Evolutionary conservation across 768 basidiomycete species (phyloP).

Genomic region (Boletus fagicola): DNA sequence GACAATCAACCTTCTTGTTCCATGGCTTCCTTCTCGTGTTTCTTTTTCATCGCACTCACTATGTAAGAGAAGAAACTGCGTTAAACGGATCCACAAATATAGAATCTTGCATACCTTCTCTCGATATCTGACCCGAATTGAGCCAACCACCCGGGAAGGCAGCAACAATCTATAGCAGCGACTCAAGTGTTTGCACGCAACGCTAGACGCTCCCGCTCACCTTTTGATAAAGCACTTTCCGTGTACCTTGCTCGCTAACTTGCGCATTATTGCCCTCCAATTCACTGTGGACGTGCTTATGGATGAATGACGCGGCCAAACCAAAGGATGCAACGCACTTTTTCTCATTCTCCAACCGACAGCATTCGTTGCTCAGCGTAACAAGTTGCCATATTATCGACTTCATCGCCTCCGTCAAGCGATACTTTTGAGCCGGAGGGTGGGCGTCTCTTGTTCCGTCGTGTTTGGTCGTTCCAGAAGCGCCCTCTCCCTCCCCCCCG

Average conservation of each 20-base stretch:
- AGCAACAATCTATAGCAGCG: slow-evolving; percentile 56
- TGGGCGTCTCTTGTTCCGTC: slow-evolving; percentile 43
- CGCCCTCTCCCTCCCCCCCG: slow-evolving; percentile 27
- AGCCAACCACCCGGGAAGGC: slow-evolving; percentile 85
- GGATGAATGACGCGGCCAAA: neutral
- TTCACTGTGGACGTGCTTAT: slow-evolving; percentile 30
- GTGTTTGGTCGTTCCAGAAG: slow-evolving; percentile 20
- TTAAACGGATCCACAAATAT: neutral
- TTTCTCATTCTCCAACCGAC: slow-evolving; percentile 64
- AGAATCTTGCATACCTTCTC: slow-evolving; percentile 62
- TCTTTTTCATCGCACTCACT: slow-evolving; percentile 89
- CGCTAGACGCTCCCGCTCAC: slow-evolving; percentile 32
- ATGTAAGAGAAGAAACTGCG: neutral
- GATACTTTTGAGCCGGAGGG: slow-evolving; percentile 74
- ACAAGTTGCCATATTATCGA: slow-evolving; percentile 76
- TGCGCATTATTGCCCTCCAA: slow-evolving; percentile 68
- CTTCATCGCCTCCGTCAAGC: slow-evolving; percentile 81
- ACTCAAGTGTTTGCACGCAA: neutral
- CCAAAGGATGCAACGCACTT: slow-evolving; percentile 37
- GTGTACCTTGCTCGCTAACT: slow-evolving; percentile 77
- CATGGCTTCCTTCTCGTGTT: slow-evolving; percentile 67
- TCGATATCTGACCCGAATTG: slow-evolving; percentile 80
- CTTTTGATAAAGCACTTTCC: slow-evolving; percentile 81
- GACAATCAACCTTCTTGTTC: slow-evolving; percentile 46
- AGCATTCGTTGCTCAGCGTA: slow-evolving; percentile 78